Base-by-base conservation (phyloP, 352 stramenopile species). In the Pythium sp. region DNA sequence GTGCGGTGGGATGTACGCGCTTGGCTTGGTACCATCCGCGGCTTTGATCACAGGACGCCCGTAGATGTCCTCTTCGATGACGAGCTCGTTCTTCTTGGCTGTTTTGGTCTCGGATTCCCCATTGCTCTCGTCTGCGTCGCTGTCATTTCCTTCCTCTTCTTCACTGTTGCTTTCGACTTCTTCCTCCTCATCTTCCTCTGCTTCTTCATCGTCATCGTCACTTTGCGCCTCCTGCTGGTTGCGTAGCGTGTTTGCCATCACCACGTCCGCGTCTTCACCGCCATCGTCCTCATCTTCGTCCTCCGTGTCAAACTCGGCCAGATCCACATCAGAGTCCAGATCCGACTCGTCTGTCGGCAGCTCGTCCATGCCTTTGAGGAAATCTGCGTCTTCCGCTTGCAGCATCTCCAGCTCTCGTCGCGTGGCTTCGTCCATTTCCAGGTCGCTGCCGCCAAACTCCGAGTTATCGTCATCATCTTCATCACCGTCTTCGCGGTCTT, bases 1-100 rank as follows among this genome's bases (percentile, higher is more conserved):
- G 67, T 96, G 87, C 32, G 91, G 91, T n/a, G 91, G 89, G 51
- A 97, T 68, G 58, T 97, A 97, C 34, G 82, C 78, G 5, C 74
- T 89, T 22, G 81, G 80, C 43, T 84, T 83, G 12, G 65, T 36
- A 5, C 72, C 72, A 28, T 79, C 74, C 46, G 60, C 65, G 0
- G 77, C 56, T 46, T 91, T 87, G 41, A 93, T 69, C n/a, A 92
- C 71, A 1, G 85, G 78, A 20, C 87, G 84, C 20, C 87, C 87
- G 70, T 95, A 95, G 60, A 95, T 93, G 64, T 95, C 86, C 79
- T 95, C 87, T 58, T 79, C 75, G 15, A 94, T 65, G n/a, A 79
- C 72, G 6, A 85, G 66, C 7, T 68, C 66, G 1, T 64, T 46
- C 18, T 64, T 22, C 11, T 62, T 26, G 14, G 77, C 65, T 20